These are phyloP conservation scores for Choiromyces venosus DNA, from an alignment of 495 filamentous ascomycete species.

Conservation along the genomic window DNA sequence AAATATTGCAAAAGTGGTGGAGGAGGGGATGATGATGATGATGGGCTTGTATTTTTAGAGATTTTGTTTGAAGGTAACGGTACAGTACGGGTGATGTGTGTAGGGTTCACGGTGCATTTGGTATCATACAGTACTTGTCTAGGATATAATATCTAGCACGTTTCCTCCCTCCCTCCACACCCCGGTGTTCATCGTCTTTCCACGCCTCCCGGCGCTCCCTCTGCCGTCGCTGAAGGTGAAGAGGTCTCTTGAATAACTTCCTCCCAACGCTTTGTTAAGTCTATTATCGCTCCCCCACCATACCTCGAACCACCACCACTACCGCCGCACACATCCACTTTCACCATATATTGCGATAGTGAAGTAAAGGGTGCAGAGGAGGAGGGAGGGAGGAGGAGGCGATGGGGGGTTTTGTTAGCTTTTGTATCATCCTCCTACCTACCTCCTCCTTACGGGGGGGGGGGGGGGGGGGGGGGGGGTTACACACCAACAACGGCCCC, in stretches of 20 bases:
- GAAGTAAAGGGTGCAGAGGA: background rate
- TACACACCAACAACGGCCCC: conserved; percentile 31
- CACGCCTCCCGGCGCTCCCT: background rate
- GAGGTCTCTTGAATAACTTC: conserved; percentile 1
- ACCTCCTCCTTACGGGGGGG: background rate
- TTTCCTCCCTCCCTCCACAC: too few species aligned
- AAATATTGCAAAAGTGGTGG: too few species aligned
- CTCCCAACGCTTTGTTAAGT: conserved; percentile 12
- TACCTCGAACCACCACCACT: background rate
- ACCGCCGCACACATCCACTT: background rate
- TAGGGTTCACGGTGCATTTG: background rate
- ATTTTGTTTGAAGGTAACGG: too few species aligned
- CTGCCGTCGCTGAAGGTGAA: background rate
- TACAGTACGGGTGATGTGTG: too few species aligned
- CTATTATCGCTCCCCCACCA: background rate
- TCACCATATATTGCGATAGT: background rate
- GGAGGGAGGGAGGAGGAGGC: background rate
- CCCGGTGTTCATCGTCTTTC: background rate
- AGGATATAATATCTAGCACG: background rate
- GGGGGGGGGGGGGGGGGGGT: background rate
- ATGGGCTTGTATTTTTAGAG: too few species aligned
- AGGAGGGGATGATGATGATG: too few species aligned
- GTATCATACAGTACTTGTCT: too few species aligned
- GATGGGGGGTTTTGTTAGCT: background rate
- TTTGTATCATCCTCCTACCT: background rate